Base-by-base conservation (phyloP, 179 eudicot genomes). In the Beta corolliflora region DNA sequence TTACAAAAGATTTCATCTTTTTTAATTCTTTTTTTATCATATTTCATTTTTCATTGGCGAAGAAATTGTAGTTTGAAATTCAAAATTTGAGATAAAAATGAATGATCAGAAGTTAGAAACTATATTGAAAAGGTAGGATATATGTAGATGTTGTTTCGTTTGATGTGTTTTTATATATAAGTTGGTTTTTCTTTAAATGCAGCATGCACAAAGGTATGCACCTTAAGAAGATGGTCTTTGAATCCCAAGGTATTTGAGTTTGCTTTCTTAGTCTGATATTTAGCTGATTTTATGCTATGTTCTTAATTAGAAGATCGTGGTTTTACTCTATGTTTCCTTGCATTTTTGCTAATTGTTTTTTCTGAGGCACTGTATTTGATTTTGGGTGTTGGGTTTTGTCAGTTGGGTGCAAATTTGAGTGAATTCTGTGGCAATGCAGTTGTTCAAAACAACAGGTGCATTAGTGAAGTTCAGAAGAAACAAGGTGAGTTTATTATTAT, bases 401-500 rank as follows among this genome's bases (percentile, higher is more conserved):
- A 92, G 93, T 80, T 88, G 45, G 92, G 93, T 75, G 84, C 86
- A 65, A 87, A 88, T 72, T 79, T 75, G 44, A 84, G 91, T 81
- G 91, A 83, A 58, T 83, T 86, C 75, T 78, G 84, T 56, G 90
- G 97, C 58, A 77, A 76, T 81, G 82, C 84, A 29, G 71, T 88
- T 86, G 19, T 80, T 78, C 85, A 71, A 13, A 66, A n/a, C 78
- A 59, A 12, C 77, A 71, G 80, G 81, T 84, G 73, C 52, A 56
- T 75, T 19, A 50, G 69, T 71, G 75, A 56, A 36, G 73, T 78
- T 74, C 84, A 53, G 65, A 65, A 65, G 46, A 84, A 79, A 68
- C 85, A 86, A 74, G 94, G 95, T 89, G 84, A 79, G 83, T 12
- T 70, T 18, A 16, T 44, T 2, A 18, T 59, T 46, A 16, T 48